These are phyloP conservation scores for Aureobasidium sp. DNA, from an alignment of 2,329 filamentous ascomycete genomes.

Conservation along the genomic window DNA sequence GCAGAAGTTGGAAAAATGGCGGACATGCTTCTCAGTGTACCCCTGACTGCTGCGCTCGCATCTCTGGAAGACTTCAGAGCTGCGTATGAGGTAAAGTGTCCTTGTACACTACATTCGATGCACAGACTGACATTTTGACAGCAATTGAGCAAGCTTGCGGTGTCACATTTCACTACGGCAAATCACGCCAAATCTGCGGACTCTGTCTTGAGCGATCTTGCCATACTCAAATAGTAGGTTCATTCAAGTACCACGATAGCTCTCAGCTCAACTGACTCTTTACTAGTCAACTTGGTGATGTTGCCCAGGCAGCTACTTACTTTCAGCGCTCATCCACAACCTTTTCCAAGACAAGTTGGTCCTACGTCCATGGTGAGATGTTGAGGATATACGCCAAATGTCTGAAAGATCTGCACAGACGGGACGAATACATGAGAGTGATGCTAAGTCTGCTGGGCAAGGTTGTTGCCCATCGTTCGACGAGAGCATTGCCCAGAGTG, in stretches of 20 bases:
- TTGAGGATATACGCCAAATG: conserved; percentile 79
- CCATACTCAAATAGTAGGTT: conserved; percentile 58
- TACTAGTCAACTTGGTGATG: conserved; percentile 55
- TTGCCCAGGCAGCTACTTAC: conserved; percentile 61
- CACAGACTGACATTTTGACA: conserved; percentile 31
- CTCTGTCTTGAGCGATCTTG: conserved; percentile 72
- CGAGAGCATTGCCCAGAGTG: neutral
- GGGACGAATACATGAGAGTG: conserved; percentile 70
- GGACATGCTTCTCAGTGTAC: conserved; percentile 15
- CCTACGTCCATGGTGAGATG: conserved; percentile 69
- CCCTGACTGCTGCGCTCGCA: conserved; percentile 26
- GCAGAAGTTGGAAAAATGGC: neutral
- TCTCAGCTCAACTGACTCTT: neutral
- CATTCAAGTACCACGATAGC: too few species aligned
- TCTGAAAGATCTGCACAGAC: conserved; percentile 63
- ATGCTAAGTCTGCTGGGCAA: conserved; percentile 67
- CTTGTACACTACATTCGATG: too few species aligned
- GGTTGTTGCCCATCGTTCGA: conserved; percentile 41
- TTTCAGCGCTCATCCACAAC: conserved; percentile 71
- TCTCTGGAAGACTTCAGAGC: conserved; percentile 32
- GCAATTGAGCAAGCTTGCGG: conserved; percentile 71
- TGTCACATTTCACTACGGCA: conserved; percentile 74
- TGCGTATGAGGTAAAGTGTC: conserved; percentile 30
- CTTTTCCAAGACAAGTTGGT: conserved; percentile 73
- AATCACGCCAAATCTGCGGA: conserved; percentile 70